phyloP scores from a whole-genome alignment of 257 asterid species.

The Plantago elongata region DNA sequence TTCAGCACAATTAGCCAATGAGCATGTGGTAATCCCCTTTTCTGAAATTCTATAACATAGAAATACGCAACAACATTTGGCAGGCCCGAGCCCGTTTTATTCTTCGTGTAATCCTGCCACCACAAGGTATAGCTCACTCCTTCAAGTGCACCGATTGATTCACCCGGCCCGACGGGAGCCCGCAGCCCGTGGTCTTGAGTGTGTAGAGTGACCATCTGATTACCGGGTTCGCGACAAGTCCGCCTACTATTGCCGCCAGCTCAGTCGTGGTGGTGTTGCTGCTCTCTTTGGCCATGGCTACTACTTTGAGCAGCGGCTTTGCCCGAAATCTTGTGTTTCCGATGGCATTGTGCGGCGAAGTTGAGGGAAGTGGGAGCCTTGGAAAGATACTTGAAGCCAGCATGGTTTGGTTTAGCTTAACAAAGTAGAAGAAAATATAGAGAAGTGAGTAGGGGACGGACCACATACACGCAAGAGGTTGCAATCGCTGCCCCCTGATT shows the following conservation, averaged over 20 bases:
- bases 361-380: constrained; percentile 12
- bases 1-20: too few species aligned
- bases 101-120: constrained; percentile 69
- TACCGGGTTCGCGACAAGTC: constrained; percentile 64
- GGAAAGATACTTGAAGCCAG: constrained; percentile 11
- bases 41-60: too few species aligned
- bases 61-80: too few species aligned
- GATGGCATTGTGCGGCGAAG: constrained; percentile 18
- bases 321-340: constrained; percentile 15
- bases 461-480: too few species aligned
- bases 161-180: constrained; percentile 91
- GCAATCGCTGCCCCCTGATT: too few species aligned
- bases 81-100: constrained; percentile 78
- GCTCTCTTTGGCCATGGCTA: constrained; percentile 52
- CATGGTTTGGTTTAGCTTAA: not conserved
- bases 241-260: constrained; percentile 45
- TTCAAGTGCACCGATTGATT: constrained; percentile 80
- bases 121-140: constrained; percentile 85
- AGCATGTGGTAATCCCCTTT: too few species aligned
- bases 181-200: constrained; percentile 85
- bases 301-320: constrained; percentile 20
- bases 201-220: constrained; percentile 93
- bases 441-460: too few species aligned
- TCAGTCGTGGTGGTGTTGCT: constrained; percentile 33
- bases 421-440: too few species aligned